phyloP scores from a whole-genome alignment of 108 stramenopile genomes.

The Licmophora abbreviata region DNA sequence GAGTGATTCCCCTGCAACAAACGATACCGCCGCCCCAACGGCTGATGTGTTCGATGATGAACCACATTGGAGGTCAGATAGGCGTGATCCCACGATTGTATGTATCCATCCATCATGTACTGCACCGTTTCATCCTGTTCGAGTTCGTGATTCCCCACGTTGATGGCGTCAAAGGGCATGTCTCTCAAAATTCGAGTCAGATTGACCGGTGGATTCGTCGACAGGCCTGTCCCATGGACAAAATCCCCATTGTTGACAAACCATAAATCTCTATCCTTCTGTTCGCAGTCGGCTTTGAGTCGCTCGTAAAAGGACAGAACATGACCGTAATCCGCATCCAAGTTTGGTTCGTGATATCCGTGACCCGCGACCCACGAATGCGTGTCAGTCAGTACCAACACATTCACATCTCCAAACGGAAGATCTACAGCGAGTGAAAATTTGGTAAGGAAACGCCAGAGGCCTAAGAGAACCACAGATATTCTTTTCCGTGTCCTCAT shows the following conservation, averaged over 20 bases:
- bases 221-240: conserved; percentile 65
- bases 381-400: conserved; percentile 63
- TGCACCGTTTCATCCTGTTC: conserved; percentile 28
- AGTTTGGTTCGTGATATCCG: conserved; percentile 32
- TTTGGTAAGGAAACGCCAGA: too few relatives aligned
- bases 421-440: too few relatives aligned
- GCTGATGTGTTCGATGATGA: background rate
- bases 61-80: conserved; percentile 66
- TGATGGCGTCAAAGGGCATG: conserved; percentile 68
- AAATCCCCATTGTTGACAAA: conserved; percentile 86
- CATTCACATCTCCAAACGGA: conserved; percentile 48
- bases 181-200: conserved; percentile 51
- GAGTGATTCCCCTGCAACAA: conserved; percentile 31
- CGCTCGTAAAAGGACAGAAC: conserved; percentile 60
- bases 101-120: conserved; percentile 37
- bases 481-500: too few relatives aligned
- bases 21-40: conserved; percentile 8
- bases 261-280: conserved; percentile 36
- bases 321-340: conserved; percentile 68
- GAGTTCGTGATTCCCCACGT: conserved; percentile 72
- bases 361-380: conserved; percentile 76
- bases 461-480: too few relatives aligned
- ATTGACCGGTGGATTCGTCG: conserved; percentile 19
- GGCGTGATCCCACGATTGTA: conserved; percentile 53
- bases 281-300: conserved; percentile 19